Evolutionary conservation across 139 green algal species (phyloP).

Genomic region (Desmodesmus armatus): DNA sequence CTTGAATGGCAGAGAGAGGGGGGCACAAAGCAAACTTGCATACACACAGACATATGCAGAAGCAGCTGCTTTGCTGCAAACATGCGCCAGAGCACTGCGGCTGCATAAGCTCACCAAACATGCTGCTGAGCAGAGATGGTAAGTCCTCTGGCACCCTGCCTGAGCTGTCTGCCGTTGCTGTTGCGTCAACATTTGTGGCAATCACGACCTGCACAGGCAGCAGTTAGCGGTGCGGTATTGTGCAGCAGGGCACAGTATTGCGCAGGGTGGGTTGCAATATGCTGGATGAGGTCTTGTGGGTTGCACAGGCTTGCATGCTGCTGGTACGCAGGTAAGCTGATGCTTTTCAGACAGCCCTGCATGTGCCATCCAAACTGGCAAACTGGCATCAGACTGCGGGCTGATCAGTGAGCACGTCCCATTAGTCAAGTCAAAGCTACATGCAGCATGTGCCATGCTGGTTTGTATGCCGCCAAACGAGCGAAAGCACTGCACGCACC

Average conservation of each 20-base stretch:
- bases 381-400: too few relatives aligned
- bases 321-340: too few relatives aligned
- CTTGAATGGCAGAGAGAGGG: neutral
- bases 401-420: too few relatives aligned
- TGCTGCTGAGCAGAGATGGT: slow-evolving; percentile 24
- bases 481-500: neutral
- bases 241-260: too few relatives aligned
- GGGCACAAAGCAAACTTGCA: neutral
- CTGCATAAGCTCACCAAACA: slow-evolving; percentile 32
- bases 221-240: too few relatives aligned
- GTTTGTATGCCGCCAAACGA: neutral
- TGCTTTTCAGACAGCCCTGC: too few relatives aligned
- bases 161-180: slow-evolving; percentile 8
- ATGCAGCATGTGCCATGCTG: too few relatives aligned
- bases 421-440: too few relatives aligned
- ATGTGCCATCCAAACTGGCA: too few relatives aligned
- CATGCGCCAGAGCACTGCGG: neutral
- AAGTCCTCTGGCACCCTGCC: slow-evolving; percentile 7
- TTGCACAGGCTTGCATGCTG: too few relatives aligned
- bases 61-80: neutral
- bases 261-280: too few relatives aligned
- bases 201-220: slow-evolving; percentile 7
- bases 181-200: neutral
- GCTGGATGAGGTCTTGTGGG: too few relatives aligned
- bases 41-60: neutral